Conservation (phyloP, 163 green algal genomes). For the Scenedesmus sp. region DNA sequence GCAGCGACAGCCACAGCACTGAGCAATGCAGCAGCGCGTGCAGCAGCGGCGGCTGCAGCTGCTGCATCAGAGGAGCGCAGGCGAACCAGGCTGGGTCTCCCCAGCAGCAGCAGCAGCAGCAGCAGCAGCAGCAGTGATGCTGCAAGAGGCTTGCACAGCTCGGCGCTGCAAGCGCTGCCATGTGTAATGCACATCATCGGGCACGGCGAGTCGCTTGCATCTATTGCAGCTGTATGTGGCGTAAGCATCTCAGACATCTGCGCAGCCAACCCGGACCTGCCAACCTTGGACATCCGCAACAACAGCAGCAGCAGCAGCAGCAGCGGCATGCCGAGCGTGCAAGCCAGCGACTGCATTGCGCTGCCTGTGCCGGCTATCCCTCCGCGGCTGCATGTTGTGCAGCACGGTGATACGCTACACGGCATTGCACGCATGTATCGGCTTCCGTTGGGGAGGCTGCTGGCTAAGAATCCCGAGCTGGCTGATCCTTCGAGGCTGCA, state of each 20-base stretch:
- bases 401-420: constrained; percentile 33
- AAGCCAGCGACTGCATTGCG: constrained; percentile 44
- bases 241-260: constrained; percentile 11
- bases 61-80: neutral
- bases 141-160: neutral
- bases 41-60: neutral
- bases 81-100: neutral
- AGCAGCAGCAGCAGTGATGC: neutral
- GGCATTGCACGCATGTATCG: constrained; percentile 19
- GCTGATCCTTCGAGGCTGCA: neutral
- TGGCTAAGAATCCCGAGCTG: constrained; percentile 50
- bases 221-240: constrained; percentile 4
- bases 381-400: constrained; percentile 46
- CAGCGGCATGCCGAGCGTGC: neutral
- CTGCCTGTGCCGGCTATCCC: constrained; percentile 35
- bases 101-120: neutral
- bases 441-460: constrained; percentile 26
- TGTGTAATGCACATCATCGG: constrained; percentile 48
- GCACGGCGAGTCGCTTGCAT: constrained; percentile 25
- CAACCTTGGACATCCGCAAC: neutral
- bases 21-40: constrained; percentile 20
- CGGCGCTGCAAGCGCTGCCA: neutral
- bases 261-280: constrained; percentile 37
- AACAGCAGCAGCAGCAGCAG: too few species aligned
- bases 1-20: neutral